Evolutionary conservation across 169 alveolate genomes (phyloP), one percentile per base, ranked within the genome.

Genomic region (Cryptosporidium sp.): DNA sequence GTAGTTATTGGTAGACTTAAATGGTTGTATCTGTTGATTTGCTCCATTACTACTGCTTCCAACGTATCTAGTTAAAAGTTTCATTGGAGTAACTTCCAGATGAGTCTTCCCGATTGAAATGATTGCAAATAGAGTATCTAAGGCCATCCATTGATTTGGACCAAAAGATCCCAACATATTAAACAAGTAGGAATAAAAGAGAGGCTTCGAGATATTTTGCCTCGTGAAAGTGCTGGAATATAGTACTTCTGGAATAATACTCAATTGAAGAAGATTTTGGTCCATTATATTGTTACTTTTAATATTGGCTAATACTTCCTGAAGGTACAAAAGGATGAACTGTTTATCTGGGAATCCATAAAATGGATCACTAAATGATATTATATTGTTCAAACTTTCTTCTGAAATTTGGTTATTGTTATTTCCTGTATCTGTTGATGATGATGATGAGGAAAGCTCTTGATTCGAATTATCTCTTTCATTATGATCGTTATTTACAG

Each of bases 281-380:
- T 59, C 73, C 6, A 39, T 29, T 16, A 61, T 23, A 26, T 48
- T 58, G 4, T 48, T 80, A 33, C 62, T 65, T 14, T 35, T 59
- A 31, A 29, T 21, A 65, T 41, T 80, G 18, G 16, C 10, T 35
- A 80, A n/a, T 23, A 62, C 73, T 8, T 80, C 87, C n/a, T 65
- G 61, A 4, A 80, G 26, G 37, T 62, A 80, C 9, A 65, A 43
- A 26, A 52, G 51, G n/a, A 80, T 48, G 50, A 80, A 80, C 26
- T 61, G 87, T 14, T 58, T 59, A 41, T 80, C 87, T 6, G 87
- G 87, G 67, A 80, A 80, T 9, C 87, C 87, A 12, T 80, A 80
- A 23, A 61, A n/a, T 48, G 87, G 87, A 41, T 80, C 87, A 12
- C 55, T 62, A 16, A 80, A 3, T 26, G 87, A 61, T 2, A 45